Evolutionary conservation across 208 protist genomes (phyloP).

Genomic region (Trypanosoma cruzi): DNA sequence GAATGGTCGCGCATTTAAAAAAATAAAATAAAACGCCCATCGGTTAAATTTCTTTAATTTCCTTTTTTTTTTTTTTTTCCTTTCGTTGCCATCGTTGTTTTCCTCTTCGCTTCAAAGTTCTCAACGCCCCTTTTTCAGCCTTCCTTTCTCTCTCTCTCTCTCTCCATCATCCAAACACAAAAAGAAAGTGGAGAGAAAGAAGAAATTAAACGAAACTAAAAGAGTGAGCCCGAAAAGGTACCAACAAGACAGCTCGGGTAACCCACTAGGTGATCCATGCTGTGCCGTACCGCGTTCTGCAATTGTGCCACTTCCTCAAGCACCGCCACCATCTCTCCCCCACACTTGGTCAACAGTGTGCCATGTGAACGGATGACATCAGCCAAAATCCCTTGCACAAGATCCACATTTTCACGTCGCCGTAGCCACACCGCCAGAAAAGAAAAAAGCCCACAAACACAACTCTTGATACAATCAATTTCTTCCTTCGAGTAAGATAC

Average conservation of each 20-base stretch:
- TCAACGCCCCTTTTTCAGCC: no score
- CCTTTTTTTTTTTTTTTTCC: background rate
- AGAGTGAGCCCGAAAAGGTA: constrained; percentile 62
- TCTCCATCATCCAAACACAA: background rate
- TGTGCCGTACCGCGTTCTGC: constrained; percentile 70
- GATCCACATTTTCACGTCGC: constrained; percentile 65
- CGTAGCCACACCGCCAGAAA: constrained; percentile 66
- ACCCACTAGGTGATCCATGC: constrained; percentile 70
- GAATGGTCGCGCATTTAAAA: background rate
- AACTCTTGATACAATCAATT: constrained; percentile 51
- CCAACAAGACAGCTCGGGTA: constrained; percentile 71
- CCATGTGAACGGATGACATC: constrained; percentile 67
- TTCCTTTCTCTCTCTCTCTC: no score
- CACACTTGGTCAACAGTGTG: constrained; percentile 60
- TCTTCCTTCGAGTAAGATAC: constrained; percentile 66
- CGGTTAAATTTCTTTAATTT: background rate
- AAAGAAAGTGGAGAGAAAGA: constrained; percentile 23
- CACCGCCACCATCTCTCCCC: constrained; percentile 38
- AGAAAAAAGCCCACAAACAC: constrained; percentile 45
- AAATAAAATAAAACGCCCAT: background rate
- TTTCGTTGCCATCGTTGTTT: background rate
- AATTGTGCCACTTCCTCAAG: constrained; percentile 56
- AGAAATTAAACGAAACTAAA: constrained; percentile 34
- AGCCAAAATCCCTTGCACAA: constrained; percentile 82
- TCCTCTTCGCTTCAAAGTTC: background rate